Conservation (phyloP, 1,284 basidiomycete species). For the Leccinum griseonigrum region DNA sequence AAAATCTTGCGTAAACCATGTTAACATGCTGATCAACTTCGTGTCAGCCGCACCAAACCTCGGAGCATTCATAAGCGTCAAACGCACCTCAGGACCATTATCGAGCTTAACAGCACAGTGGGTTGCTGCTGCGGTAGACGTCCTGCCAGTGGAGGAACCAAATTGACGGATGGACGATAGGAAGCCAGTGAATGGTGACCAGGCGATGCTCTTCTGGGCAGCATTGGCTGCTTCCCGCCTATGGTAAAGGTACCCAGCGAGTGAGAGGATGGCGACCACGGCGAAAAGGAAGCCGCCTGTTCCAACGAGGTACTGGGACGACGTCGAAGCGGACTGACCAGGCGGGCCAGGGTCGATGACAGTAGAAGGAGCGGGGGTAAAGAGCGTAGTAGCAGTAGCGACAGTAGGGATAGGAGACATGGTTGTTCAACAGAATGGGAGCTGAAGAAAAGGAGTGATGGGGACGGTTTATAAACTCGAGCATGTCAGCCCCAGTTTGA, state of each 20-base stretch:
- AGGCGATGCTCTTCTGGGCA: not conserved
- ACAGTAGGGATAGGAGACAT: slow-evolving; percentile 25
- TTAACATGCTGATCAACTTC: slow-evolving; percentile 14
- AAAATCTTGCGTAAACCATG: slow-evolving; percentile 24
- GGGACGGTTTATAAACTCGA: slow-evolving; percentile 10
- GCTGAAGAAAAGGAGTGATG: not conserved
- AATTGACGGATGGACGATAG: slow-evolving; percentile 10
- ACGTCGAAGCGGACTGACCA: slow-evolving; percentile 5
- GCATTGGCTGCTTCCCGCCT: slow-evolving; percentile 1
- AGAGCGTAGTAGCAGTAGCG: slow-evolving; percentile 9
- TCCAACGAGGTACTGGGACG: slow-evolving; percentile 6
- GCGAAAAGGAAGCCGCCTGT: slow-evolving; percentile 22
- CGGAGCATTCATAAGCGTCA: not conserved
- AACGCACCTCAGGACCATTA: slow-evolving; percentile 12
- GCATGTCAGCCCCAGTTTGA: slow-evolving; percentile 5
- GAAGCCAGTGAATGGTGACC: slow-evolving; percentile 10
- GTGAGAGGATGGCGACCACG: slow-evolving; percentile 15
- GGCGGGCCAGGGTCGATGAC: not conserved
- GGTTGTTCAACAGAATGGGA: slow-evolving; percentile 7
- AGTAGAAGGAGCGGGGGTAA: slow-evolving; percentile 1
- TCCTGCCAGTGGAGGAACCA: not conserved
- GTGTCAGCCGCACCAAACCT: slow-evolving; percentile 1
- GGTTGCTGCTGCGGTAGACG: not conserved
- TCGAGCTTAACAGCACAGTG: slow-evolving; percentile 13
- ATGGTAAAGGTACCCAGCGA: slow-evolving; percentile 18